Evolutionary conservation across 2,329 filamentous ascomycete species (phyloP).

Genomic region (Cladobotryum protrusum): DNA sequence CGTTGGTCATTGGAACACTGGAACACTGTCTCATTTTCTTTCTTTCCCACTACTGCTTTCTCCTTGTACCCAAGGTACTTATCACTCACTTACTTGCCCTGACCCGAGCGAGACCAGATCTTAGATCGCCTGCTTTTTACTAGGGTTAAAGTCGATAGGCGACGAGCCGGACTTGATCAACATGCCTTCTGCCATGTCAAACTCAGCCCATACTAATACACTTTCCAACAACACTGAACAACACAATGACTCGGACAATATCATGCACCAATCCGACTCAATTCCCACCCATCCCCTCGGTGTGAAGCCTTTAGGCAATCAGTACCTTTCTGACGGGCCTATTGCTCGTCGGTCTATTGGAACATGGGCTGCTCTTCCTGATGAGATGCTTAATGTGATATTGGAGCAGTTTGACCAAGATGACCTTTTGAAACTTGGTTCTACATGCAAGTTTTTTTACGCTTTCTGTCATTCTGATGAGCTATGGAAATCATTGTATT

Average conservation of each 20-base stretch:
- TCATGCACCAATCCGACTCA: constrained; percentile 28
- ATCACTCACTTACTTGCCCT: too few species aligned
- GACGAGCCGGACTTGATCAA: too few species aligned
- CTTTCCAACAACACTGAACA: neutral
- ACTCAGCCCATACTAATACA: too few species aligned
- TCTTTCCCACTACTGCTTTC: too few species aligned
- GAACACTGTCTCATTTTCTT: too few species aligned
- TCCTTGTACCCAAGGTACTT: too few species aligned
- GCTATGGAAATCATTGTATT: constrained; percentile 78
- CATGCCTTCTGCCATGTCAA: too few species aligned
- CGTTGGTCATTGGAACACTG: too few species aligned
- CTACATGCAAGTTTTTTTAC: constrained; percentile 78
- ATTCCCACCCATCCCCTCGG: constrained; percentile 76
- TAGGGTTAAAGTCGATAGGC: too few species aligned
- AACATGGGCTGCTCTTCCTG: constrained; percentile 61
- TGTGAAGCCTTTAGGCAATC: constrained; percentile 83
- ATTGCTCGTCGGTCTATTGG: constrained; percentile 65
- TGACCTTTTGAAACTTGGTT: constrained; percentile 60
- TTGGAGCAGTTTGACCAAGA: constrained; percentile 66
- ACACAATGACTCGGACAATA: neutral
- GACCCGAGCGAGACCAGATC: too few species aligned
- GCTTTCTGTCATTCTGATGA: constrained; percentile 81
- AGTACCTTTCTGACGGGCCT: constrained; percentile 56
- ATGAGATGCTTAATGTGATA: constrained; percentile 71
- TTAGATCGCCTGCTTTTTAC: too few species aligned